Evolutionary conservation across 176 grass and related monocot genomes (phyloP).

Genomic region (Eleusine coracana): DNA sequence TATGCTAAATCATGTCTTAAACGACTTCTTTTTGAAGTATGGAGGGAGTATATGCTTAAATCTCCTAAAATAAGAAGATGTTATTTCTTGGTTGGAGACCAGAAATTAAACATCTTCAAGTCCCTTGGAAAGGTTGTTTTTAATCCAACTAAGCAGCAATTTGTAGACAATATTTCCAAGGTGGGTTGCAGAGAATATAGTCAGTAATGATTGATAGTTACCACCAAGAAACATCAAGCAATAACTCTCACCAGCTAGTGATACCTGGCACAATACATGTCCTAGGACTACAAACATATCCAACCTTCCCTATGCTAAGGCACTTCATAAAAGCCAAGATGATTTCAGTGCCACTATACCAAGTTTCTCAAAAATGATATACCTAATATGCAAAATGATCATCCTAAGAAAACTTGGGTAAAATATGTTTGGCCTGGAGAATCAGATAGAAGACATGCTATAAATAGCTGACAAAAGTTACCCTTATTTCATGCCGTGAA

Average conservation of each 20-base stretch:
- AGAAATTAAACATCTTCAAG: not conserved
- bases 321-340: constrained; percentile 29
- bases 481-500: constrained; percentile 97
- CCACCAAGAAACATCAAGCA: constrained; percentile 8
- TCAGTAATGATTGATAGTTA: constrained; percentile 1
- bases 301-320: not conserved
- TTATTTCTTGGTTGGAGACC: not conserved
- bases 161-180: not conserved
- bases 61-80: not conserved
- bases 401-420: not conserved
- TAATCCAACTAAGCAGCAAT: not conserved
- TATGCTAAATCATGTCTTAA: no score
- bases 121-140: not conserved
- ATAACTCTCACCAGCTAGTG: constrained; percentile 22
- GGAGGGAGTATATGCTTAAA: not conserved
- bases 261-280: constrained; percentile 10
- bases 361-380: not conserved
- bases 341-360: not conserved
- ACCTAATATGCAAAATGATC: constrained; percentile 4
- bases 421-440: constrained; percentile 7
- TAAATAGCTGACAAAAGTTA: constrained; percentile 45
- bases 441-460: not conserved
- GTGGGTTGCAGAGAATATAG: not conserved
- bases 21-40: no score
- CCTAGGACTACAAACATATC: not conserved